Conservation (phyloP, 2,329 filamentous ascomycete species). For the Coniochaeta sp. region DNA sequence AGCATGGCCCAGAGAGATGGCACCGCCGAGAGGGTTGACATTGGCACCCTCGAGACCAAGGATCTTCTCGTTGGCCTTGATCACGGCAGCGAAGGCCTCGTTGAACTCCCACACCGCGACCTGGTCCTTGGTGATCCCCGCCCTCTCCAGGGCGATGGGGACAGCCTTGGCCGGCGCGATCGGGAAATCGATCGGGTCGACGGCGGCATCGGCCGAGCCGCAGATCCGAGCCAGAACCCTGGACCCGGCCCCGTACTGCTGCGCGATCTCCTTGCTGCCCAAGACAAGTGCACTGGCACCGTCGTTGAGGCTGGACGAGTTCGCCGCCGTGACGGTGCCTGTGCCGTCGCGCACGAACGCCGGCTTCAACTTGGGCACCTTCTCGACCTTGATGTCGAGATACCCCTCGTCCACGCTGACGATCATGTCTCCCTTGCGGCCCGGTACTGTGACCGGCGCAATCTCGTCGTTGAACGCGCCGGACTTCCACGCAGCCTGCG, state of each 20-base stretch:
- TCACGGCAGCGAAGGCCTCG: constrained; percentile 92
- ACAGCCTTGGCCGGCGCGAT: constrained; percentile 89
- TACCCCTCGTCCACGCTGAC: constrained; percentile 85
- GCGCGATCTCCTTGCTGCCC: constrained; percentile 71
- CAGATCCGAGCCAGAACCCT: constrained; percentile 83
- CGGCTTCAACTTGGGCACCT: constrained; percentile 78
- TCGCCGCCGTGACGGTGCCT: constrained; percentile 89
- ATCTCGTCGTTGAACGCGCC: constrained; percentile 86
- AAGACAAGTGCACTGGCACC: constrained; percentile 87
- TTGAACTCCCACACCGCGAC: constrained; percentile 98
- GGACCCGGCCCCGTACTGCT: constrained; percentile 69
- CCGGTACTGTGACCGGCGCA: constrained; percentile 76
- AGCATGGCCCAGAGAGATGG: constrained; percentile 87
- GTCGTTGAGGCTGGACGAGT: constrained; percentile 90
- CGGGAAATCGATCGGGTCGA: constrained; percentile 90
- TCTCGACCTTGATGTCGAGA: constrained; percentile 78
- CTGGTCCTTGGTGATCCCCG: constrained; percentile 85
- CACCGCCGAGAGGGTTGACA: constrained; percentile 84
- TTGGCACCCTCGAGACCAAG: constrained; percentile 71
- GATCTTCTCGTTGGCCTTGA: constrained; percentile 87
- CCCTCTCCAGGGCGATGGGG: constrained; percentile 78
- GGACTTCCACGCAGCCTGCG: constrained; percentile 81
- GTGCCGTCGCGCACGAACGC: constrained; percentile 82
- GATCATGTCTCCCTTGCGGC: constrained; percentile 74
- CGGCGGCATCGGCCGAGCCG: constrained; percentile 79